Evolutionary conservation across 2,329 filamentous ascomycete species (phyloP).

Genomic region (Aspergillus neotritici): DNA sequence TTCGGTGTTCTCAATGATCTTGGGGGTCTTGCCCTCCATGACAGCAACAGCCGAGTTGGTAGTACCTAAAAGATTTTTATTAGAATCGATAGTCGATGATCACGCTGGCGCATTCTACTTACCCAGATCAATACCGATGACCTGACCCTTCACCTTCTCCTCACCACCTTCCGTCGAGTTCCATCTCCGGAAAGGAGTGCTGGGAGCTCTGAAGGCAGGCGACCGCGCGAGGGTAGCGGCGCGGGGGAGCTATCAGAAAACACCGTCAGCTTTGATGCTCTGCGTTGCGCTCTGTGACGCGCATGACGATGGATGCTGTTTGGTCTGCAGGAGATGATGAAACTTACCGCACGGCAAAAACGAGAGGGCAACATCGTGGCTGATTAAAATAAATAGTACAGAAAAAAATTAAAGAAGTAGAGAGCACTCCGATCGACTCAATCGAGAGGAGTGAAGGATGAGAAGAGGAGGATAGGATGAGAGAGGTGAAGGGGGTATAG

Average conservation of each 20-base stretch:
- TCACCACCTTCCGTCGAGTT: constrained; percentile 51
- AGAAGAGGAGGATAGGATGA: constrained; percentile 10
- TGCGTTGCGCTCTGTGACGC: constrained; percentile 10
- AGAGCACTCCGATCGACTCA: constrained; percentile 29
- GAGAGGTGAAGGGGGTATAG: constrained; percentile 20
- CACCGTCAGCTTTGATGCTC: constrained; percentile 16
- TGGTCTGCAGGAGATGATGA: constrained; percentile 1
- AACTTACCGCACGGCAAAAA: constrained; percentile 69
- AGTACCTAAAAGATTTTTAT: constrained; percentile 55
- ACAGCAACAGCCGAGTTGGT: constrained; percentile 96
- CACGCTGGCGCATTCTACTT: constrained; percentile 33
- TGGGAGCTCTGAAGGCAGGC: constrained; percentile 63
- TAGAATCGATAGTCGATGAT: constrained; percentile 8
- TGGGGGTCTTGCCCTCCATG: constrained; percentile 93
- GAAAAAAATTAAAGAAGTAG: constrained; percentile 25
- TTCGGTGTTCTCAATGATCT: constrained; percentile 97
- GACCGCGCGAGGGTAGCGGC: constrained; percentile 65
- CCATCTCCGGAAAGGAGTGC: constrained; percentile 62
- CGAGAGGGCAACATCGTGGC: constrained; percentile 66
- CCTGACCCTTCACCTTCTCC: constrained; percentile 85
- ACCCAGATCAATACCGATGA: constrained; percentile 98
- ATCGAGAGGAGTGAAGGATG: constrained; percentile 22
- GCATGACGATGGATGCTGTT: not conserved
- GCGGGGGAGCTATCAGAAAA: constrained; percentile 62
- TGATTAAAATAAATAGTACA: constrained; percentile 32